These are phyloP conservation scores for Spinacia oleracea DNA, from an alignment of 179 eudicot species.

Conservation along the genomic window DNA sequence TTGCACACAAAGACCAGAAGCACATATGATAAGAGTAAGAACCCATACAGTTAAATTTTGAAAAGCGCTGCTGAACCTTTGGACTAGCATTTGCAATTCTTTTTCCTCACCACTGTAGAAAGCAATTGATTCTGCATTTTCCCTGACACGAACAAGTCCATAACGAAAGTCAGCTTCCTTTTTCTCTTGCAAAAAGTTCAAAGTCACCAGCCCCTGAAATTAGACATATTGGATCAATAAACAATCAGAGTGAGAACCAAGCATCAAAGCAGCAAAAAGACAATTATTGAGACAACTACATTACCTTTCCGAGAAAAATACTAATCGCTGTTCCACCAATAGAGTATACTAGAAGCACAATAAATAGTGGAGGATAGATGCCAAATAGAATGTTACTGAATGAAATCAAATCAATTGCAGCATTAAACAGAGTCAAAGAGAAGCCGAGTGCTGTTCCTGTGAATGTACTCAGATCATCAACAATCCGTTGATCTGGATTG, in stretches of 20 bases:
- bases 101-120: constrained; percentile 95
- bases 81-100: constrained; percentile 81
- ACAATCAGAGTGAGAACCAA: not conserved
- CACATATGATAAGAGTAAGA: constrained; percentile 12
- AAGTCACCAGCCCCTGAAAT: constrained; percentile 71
- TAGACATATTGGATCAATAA: constrained; percentile 11
- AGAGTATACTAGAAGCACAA: constrained; percentile 81
- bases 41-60: constrained; percentile 76
- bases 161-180: constrained; percentile 99
- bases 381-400: constrained; percentile 93
- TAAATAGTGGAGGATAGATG: constrained; percentile 94
- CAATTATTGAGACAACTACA: not conserved
- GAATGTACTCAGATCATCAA: constrained; percentile 95
- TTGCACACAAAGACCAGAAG: not conserved
- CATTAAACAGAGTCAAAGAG: constrained; percentile 84
- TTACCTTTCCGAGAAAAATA: constrained; percentile 83
- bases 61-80: constrained; percentile 89
- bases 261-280: constrained; percentile 3
- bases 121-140: constrained; percentile 99
- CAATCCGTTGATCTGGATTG: constrained; percentile 99
- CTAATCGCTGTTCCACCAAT: constrained; percentile 91
- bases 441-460: constrained; percentile 91
- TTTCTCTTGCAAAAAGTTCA: constrained; percentile 96
- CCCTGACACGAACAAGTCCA: constrained; percentile 98
- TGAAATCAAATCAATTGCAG: constrained; percentile 87